A percentile compares a stretch with the other conserved stretches of the same genome.
phyloP scores from a whole-genome alignment of 306 rosid genomes.

The Vigna hirtella region DNA sequence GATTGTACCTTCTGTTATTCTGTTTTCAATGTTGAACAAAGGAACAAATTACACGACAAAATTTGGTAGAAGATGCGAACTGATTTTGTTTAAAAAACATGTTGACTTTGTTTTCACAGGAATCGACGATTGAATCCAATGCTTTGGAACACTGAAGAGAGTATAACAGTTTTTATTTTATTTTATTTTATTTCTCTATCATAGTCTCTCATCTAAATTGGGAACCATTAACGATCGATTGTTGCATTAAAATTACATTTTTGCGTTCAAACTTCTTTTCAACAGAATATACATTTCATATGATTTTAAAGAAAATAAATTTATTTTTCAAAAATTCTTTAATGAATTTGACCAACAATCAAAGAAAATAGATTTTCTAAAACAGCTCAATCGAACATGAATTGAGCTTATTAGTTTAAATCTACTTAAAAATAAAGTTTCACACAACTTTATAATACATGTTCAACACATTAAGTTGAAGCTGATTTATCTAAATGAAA shows the following conservation, averaged over 20 bases:
- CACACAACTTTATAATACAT: too few species aligned
- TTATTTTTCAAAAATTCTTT: too few species aligned
- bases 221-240: background rate
- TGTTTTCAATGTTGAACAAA: background rate
- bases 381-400: too few species aligned
- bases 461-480: too few species aligned
- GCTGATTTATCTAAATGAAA: too few species aligned
- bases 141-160: background rate
- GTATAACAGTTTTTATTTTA: background rate
- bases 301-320: background rate
- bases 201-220: background rate
- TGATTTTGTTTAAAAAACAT: background rate
- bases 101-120: conserved; percentile 28
- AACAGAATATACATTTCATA: background rate
- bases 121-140: conserved; percentile 40
- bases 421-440: too few species aligned
- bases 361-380: too few species aligned
- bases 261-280: background rate
- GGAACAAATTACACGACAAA: background rate
- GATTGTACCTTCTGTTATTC: background rate
- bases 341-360: too few species aligned
- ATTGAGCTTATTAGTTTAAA: too few species aligned
- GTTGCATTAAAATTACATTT: background rate
- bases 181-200: background rate
- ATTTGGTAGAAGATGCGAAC: conserved; percentile 14